Percentiles rank a stretch among this genome's conserved stretches.
Conservation (phyloP, 1,284 basidiomycete genomes). For the Moesziomyces parantarcticus region DNA sequence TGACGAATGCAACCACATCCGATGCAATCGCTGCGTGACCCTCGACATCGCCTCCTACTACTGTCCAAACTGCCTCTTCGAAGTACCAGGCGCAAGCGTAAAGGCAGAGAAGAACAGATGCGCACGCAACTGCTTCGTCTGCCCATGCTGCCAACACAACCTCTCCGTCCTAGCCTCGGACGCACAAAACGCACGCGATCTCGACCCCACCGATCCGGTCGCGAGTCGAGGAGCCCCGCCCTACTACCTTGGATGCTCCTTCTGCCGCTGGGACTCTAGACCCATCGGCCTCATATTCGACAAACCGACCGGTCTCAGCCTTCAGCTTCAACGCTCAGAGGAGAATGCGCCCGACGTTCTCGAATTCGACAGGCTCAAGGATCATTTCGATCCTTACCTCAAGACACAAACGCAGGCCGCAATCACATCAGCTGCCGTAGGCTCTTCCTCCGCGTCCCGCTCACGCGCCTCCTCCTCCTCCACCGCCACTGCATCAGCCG, state of each 20-base stretch:
- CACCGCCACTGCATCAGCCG: constrained; percentile 1
- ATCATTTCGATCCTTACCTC: constrained; percentile 54
- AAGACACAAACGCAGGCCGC: constrained; percentile 41
- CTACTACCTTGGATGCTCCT: constrained; percentile 89
- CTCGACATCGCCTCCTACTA: constrained; percentile 95
- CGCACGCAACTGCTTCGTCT: constrained; percentile 95
- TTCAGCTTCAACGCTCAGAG: constrained; percentile 45
- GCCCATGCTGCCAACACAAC: constrained; percentile 89
- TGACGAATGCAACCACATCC: constrained; percentile 94
- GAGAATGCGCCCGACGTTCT: constrained; percentile 44
- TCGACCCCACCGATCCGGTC: constrained; percentile 58
- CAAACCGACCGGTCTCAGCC: constrained; percentile 88
- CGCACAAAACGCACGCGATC: constrained; percentile 15
- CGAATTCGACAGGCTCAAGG: constrained; percentile 53
- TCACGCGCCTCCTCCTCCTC: constrained; percentile 8
- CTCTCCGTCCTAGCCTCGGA: constrained; percentile 88
- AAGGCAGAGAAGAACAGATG: constrained; percentile 97
- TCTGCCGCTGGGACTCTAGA: constrained; percentile 94
- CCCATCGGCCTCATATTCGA: constrained; percentile 91
- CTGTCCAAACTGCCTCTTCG: constrained; percentile 98
- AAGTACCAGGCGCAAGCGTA: constrained; percentile 95
- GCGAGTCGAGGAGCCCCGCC: constrained; percentile 79
- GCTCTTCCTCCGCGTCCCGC: constrained; percentile 22
- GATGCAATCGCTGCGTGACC: constrained; percentile 90
- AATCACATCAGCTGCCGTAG: constrained; percentile 34